phyloP scores from a whole-genome alignment of 306 rosid species.

The Purshia tridentata region DNA sequence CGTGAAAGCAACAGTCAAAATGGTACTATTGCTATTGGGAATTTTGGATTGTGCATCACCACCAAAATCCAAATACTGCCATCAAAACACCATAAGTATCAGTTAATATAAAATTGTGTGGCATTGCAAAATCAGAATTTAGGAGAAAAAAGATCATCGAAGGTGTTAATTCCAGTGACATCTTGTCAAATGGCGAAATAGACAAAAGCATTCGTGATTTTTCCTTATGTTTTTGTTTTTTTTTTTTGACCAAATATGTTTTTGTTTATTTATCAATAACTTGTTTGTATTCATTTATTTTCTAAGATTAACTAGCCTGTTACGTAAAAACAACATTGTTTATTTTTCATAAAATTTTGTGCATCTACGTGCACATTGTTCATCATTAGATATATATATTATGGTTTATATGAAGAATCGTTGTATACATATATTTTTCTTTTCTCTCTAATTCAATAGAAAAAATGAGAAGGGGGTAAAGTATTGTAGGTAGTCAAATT shows the following conservation, averaged over 20 bases:
- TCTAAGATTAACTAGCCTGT: too few relatives aligned
- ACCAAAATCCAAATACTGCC: too few relatives aligned
- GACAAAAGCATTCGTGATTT: not conserved
- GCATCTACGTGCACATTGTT: not conserved
- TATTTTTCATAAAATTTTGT: not conserved
- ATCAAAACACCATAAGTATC: not conserved
- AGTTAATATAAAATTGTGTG: not conserved
- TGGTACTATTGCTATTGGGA: not conserved
- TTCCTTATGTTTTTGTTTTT: not conserved
- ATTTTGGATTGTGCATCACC: too few relatives aligned
- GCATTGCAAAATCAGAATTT: not conserved
- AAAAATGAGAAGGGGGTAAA: too few relatives aligned
- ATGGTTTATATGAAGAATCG: too few relatives aligned
- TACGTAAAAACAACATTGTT: not conserved
- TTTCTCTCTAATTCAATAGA: too few relatives aligned
- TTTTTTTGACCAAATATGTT: not conserved
- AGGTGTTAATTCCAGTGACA: not conserved
- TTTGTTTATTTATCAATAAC: not conserved
- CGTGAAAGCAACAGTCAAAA: not conserved
- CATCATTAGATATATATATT: not conserved
- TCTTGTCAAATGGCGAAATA: not conserved
- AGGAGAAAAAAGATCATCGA: not conserved
- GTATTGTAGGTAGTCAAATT: too few relatives aligned
- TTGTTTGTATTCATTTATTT: not conserved
- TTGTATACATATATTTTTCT: too few relatives aligned